Conservation (phyloP, 2,329 filamentous ascomycete species). For the Aureobasidium lini region DNA sequence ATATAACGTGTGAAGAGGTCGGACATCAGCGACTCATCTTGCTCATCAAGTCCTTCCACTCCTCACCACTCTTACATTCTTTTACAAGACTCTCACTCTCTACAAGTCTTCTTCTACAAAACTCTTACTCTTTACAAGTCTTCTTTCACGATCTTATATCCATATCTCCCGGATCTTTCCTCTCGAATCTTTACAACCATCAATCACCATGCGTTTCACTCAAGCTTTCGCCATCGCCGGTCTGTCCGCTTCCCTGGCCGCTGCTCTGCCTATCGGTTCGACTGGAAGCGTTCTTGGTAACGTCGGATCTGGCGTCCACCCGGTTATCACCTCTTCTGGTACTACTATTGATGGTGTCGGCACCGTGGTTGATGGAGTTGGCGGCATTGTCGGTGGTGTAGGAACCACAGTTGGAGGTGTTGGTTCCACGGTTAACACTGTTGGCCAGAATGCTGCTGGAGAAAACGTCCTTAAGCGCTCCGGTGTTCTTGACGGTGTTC, state of each 20-base stretch:
- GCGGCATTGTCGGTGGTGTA: not conserved
- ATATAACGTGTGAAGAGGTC: not conserved
- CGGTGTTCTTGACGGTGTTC: not conserved
- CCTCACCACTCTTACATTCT: not conserved
- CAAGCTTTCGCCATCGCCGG: not conserved
- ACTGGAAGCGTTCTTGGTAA: not conserved
- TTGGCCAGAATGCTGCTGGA: not conserved
- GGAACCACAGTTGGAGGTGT: not conserved
- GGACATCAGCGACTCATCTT: not conserved
- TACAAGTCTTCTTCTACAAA: not conserved
- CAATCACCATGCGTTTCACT: constrained; percentile 1
- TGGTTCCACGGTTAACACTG: not conserved
- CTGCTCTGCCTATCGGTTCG: not conserved
- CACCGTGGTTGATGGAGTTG: not conserved
- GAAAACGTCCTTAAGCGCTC: not conserved
- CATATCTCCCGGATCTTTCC: not conserved
- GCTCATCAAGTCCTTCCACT: not conserved
- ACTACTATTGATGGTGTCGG: not conserved
- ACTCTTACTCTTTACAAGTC: not conserved
- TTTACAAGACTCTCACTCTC: not conserved
- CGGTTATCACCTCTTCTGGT: not conserved
- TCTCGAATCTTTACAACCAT: not conserved
- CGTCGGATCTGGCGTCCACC: not conserved
- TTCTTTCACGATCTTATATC: not conserved
- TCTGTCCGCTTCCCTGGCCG: not conserved